A percentile compares a stretch with the other conserved stretches of the same genome.
phyloP scores from a whole-genome alignment of 2,329 filamentous ascomycete species.

The Colletotrichum tabaci region DNA sequence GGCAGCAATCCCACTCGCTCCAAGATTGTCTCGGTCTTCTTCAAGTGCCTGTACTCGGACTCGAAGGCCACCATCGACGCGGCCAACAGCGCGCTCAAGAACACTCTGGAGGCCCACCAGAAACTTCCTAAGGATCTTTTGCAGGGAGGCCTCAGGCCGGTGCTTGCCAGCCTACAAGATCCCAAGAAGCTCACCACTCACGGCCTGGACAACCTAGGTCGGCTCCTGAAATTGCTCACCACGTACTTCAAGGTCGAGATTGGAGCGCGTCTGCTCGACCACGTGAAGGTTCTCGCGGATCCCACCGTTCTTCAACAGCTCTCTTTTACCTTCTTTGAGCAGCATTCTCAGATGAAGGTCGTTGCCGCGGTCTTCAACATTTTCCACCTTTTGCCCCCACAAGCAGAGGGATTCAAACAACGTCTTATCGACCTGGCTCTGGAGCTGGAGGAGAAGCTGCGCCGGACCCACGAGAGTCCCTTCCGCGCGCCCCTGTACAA shows the following conservation, averaged over 20 bases:
- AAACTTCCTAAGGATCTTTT: slow-evolving; percentile 96
- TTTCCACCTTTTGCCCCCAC: slow-evolving; percentile 93
- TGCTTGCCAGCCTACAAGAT: slow-evolving; percentile 96
- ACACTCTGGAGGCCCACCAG: slow-evolving; percentile 88
- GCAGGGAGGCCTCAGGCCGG: slow-evolving; percentile 92
- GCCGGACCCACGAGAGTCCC: slow-evolving; percentile 90
- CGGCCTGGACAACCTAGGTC: slow-evolving; percentile 90
- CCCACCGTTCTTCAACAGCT: slow-evolving; percentile 85
- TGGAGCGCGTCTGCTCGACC: slow-evolving; percentile 90
- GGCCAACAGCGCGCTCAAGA: slow-evolving; percentile 90
- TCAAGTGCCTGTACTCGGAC: slow-evolving; percentile 96
- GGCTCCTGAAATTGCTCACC: slow-evolving; percentile 90
- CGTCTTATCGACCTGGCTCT: slow-evolving; percentile 92
- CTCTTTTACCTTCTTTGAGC: slow-evolving; percentile 95
- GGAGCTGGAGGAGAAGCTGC: slow-evolving; percentile 86
- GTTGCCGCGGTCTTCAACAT: slow-evolving; percentile 96
- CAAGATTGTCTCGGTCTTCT: slow-evolving; percentile 94
- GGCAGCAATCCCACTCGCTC: slow-evolving; percentile 75
- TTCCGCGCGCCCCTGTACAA: slow-evolving; percentile 92
- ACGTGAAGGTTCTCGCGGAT: slow-evolving; percentile 92
- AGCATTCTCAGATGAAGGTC: slow-evolving; percentile 93
- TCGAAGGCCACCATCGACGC: slow-evolving; percentile 94
- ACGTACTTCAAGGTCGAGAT: slow-evolving; percentile 99
- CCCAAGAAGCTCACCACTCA: slow-evolving; percentile 90
- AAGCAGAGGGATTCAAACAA: slow-evolving; percentile 92